These are phyloP conservation scores for Colletotrichum falcatum DNA, from an alignment of 2,329 filamentous ascomycete species.

Conservation along the genomic window DNA sequence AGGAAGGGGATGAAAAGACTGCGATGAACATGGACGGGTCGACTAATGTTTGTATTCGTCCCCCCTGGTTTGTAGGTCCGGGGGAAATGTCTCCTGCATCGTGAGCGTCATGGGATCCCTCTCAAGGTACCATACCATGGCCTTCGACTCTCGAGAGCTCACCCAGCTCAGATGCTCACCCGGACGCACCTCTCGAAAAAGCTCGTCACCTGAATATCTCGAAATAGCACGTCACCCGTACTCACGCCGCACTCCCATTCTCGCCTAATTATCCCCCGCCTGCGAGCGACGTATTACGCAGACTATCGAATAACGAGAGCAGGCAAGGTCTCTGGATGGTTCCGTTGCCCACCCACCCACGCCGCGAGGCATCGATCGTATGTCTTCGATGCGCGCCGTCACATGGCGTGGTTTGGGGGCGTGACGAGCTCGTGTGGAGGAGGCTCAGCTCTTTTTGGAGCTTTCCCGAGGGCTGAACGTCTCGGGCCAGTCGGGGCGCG, in stretches of 20 bases:
- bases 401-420: not conserved
- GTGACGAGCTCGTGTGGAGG: constrained; percentile 18
- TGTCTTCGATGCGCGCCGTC: not conserved
- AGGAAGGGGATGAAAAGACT: not conserved
- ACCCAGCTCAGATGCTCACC: not conserved
- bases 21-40: not conserved
- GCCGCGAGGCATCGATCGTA: not conserved
- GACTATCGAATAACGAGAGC: not conserved
- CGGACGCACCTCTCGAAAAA: not conserved
- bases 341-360: not conserved
- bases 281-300: not conserved
- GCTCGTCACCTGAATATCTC: not conserved
- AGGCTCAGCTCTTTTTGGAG: constrained; percentile 24
- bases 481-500: not conserved
- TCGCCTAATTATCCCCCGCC: no score
- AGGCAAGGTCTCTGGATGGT: accelerated
- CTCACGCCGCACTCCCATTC: not conserved
- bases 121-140: not conserved
- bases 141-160: constrained; percentile 6
- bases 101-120: not conserved
- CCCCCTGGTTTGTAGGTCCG: no score
- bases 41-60: not conserved
- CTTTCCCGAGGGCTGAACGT: constrained; percentile 6
- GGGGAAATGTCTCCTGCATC: not conserved
- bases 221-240: constrained; percentile 27